Conservation (phyloP, 768 basidiomycete genomes). For the Macrocybe gigantea region DNA sequence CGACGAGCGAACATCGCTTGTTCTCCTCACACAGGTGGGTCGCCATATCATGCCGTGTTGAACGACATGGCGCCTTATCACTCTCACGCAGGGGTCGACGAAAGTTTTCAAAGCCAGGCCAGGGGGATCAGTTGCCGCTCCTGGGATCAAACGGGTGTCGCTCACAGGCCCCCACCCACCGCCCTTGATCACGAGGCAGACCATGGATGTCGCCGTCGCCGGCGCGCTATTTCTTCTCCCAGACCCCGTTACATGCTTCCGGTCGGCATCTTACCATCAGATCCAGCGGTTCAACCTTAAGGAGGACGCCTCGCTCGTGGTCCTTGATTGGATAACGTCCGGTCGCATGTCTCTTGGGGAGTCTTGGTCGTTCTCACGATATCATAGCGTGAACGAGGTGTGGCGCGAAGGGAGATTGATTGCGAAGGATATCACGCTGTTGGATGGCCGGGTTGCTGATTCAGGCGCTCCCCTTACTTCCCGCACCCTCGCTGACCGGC, state of each 20-base stretch:
- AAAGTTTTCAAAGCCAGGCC: slow-evolving; percentile 87
- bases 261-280: slow-evolving; percentile 77
- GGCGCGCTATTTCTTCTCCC: slow-evolving; percentile 78
- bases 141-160: no score
- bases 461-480: slow-evolving; percentile 20
- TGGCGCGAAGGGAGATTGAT: slow-evolving; percentile 58
- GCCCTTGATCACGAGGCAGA: slow-evolving; percentile 47
- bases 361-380: slow-evolving; percentile 84
- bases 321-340: slow-evolving; percentile 91
- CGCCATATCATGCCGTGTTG: not conserved
- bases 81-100: slow-evolving; percentile 66
- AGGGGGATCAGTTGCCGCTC: slow-evolving; percentile 24
- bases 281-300: slow-evolving; percentile 72
- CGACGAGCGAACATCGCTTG: slow-evolving; percentile 46
- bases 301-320: slow-evolving; percentile 52
- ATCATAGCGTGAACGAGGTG: slow-evolving; percentile 83
- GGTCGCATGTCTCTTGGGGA: slow-evolving; percentile 81
- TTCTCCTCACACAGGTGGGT: slow-evolving; percentile 82
- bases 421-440: slow-evolving; percentile 71
- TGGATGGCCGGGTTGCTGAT: slow-evolving; percentile 43
- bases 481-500: slow-evolving; percentile 50
- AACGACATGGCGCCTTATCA: not conserved
- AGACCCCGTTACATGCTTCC: slow-evolving; percentile 92
- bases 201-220: slow-evolving; percentile 51
- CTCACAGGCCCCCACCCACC: not conserved